These are phyloP conservation scores for Xylaria hypoxylon DNA, from an alignment of 2,329 filamentous ascomycete species.

Conservation along the genomic window DNA sequence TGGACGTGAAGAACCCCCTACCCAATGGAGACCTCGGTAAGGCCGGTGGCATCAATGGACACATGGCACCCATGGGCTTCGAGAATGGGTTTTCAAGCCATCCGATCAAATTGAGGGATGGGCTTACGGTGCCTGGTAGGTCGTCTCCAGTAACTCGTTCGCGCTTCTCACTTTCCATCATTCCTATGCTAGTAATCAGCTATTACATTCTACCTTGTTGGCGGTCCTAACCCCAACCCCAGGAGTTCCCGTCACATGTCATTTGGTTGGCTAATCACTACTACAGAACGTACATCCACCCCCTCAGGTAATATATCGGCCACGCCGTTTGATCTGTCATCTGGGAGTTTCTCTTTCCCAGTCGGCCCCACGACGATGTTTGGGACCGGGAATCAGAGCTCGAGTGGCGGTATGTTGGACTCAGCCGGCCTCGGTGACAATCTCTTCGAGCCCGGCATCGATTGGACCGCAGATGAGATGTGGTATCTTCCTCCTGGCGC, in stretches of 20 bases:
- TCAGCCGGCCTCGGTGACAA: constrained; percentile 52
- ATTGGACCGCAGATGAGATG: constrained; percentile 69
- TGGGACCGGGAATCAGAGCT: constrained; percentile 62
- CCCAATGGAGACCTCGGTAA: constrained; percentile 49
- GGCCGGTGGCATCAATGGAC: constrained; percentile 44
- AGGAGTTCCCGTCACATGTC: background rate
- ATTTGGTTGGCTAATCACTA: constrained; percentile 31
- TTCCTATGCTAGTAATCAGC: background rate
- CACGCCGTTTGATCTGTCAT: constrained; percentile 70
- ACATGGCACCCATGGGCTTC: constrained; percentile 47
- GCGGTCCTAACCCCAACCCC: background rate
- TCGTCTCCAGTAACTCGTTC: constrained; percentile 4
- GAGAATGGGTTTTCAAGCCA: constrained; percentile 46
- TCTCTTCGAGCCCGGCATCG: constrained; percentile 59
- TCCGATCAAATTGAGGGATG: constrained; percentile 46
- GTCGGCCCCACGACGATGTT: constrained; percentile 60
- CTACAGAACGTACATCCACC: constrained; percentile 55
- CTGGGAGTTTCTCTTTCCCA: constrained; percentile 66
- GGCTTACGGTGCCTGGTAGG: constrained; percentile 48
- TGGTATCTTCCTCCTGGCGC: constrained; percentile 74
- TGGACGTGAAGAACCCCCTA: constrained; percentile 57
- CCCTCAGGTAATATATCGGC: constrained; percentile 68
- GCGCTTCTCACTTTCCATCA: background rate
- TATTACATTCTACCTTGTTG: background rate
- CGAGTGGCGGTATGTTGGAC: constrained; percentile 48